A percentile compares a stretch with the other conserved stretches of the same genome.
Evolutionary conservation across 1,284 basidiomycete species (phyloP).

Genomic region (Cerrena zonata): DNA sequence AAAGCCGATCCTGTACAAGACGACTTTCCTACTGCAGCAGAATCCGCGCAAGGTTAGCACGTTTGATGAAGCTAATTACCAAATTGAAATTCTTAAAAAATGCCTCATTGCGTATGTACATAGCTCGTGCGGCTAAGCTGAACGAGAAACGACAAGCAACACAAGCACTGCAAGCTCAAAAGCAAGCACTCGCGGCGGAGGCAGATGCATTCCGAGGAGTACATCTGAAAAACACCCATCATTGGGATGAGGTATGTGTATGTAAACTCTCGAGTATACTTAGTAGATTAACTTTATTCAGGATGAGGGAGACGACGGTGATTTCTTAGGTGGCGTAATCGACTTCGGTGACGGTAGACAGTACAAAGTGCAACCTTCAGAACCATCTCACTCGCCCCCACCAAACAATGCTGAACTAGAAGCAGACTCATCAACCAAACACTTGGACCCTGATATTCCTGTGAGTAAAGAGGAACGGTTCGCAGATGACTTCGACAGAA

Average conservation of each 20-base stretch:
- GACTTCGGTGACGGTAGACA: constrained; percentile 90
- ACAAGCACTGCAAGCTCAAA: constrained; percentile 40
- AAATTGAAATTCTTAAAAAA: constrained; percentile 6
- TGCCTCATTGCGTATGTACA: too few species aligned
- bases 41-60: constrained; percentile 73
- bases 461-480: constrained; percentile 76
- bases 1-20: constrained; percentile 38
- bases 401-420: constrained; percentile 12
- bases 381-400: constrained; percentile 16
- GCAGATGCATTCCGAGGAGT: constrained; percentile 90
- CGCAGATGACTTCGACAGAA: constrained; percentile 85
- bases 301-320: constrained; percentile 88
- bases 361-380: constrained; percentile 67
- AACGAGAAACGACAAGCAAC: constrained; percentile 27
- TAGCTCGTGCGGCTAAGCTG: constrained; percentile 24
- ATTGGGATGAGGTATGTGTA: constrained; percentile 87
- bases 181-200: constrained; percentile 62
- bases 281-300: constrained; percentile 23
- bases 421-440: constrained; percentile 3
- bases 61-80: constrained; percentile 5
- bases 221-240: constrained; percentile 85
- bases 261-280: neutral
- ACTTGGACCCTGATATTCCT: constrained; percentile 24
- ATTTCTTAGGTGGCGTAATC: constrained; percentile 82
- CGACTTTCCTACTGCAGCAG: constrained; percentile 89